These are phyloP conservation scores for Aureobasidium sp. DNA, from an alignment of 2,329 filamentous ascomycete species.

Conservation along the genomic window DNA sequence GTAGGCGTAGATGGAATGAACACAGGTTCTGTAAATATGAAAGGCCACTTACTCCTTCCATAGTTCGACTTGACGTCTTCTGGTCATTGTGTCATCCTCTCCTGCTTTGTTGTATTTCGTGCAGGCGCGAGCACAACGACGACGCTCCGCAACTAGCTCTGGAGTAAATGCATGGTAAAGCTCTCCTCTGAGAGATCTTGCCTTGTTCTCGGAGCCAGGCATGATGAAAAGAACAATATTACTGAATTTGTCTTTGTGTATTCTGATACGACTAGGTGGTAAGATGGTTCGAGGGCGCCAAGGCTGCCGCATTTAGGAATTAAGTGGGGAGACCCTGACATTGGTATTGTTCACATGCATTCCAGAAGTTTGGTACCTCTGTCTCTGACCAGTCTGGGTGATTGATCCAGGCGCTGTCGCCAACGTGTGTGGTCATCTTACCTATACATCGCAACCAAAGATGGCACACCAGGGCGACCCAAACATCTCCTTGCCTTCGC, in stretches of 20 bases:
- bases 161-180: slow-evolving; percentile 69
- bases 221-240: neutral
- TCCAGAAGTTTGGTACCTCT: neutral
- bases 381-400: neutral
- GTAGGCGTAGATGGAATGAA: neutral
- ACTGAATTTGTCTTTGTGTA: neutral
- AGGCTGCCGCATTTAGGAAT: neutral
- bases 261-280: neutral
- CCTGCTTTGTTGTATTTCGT: slow-evolving; percentile 57
- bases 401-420: neutral
- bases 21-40: neutral
- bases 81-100: slow-evolving; percentile 41
- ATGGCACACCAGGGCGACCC: slow-evolving; percentile 17
- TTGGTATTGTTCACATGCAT: slow-evolving; percentile 9
- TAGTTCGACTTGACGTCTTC: slow-evolving; percentile 58
- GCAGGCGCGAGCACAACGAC: slow-evolving; percentile 56
- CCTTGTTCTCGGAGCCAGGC: slow-evolving; percentile 28
- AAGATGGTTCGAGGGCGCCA: neutral
- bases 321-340: slow-evolving; percentile 4
- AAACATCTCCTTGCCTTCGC: slow-evolving; percentile 16
- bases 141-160: slow-evolving; percentile 57
- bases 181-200: slow-evolving; percentile 37
- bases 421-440: neutral
- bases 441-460: neutral
- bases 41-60: slow-evolving; percentile 59